phyloP scores from a whole-genome alignment of 495 filamentous ascomycete genomes.

The Penicillium canescens region DNA sequence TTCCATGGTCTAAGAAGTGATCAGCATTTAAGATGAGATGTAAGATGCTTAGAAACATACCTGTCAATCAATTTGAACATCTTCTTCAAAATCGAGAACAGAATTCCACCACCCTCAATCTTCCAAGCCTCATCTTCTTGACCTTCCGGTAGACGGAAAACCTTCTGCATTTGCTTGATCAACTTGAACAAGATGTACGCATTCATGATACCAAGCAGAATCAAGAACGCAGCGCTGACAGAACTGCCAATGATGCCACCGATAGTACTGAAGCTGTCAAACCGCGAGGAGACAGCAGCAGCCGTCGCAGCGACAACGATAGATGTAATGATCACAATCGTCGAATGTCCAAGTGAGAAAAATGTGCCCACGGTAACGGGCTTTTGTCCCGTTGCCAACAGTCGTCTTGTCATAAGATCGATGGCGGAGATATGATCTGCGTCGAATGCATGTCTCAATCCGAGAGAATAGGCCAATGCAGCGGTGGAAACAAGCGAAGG shows the following conservation, averaged over 20 bases:
- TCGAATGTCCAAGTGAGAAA: conserved; percentile 91
- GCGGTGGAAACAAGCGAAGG: conserved; percentile 70
- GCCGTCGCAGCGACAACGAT: conserved; percentile 89
- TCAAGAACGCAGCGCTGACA: conserved; percentile 78
- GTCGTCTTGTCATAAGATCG: conserved; percentile 88
- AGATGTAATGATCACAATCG: conserved; percentile 89
- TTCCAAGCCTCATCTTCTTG: conserved; percentile 60
- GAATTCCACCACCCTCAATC: conserved; percentile 74
- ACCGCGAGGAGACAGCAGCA: conserved; percentile 74
- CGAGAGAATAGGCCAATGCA: conserved; percentile 83
- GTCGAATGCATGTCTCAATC: conserved; percentile 90
- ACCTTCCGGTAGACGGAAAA: conserved; percentile 53
- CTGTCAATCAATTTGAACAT: conserved; percentile 83
- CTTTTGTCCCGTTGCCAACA: conserved; percentile 82
- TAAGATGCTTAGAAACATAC: conserved; percentile 18
- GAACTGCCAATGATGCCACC: conserved; percentile 82
- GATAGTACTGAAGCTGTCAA: conserved; percentile 77
- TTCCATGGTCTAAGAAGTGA: conserved; percentile 74
- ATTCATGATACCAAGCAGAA: conserved; percentile 82
- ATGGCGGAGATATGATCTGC: conserved; percentile 96
- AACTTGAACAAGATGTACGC: conserved; percentile 80
- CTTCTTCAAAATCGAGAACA: conserved; percentile 69
- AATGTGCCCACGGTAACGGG: conserved; percentile 96
- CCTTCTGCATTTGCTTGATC: conserved; percentile 61
- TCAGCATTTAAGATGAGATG: background rate